Conservation (phyloP, 345 rosid species). For the Clausena lansium region DNA sequence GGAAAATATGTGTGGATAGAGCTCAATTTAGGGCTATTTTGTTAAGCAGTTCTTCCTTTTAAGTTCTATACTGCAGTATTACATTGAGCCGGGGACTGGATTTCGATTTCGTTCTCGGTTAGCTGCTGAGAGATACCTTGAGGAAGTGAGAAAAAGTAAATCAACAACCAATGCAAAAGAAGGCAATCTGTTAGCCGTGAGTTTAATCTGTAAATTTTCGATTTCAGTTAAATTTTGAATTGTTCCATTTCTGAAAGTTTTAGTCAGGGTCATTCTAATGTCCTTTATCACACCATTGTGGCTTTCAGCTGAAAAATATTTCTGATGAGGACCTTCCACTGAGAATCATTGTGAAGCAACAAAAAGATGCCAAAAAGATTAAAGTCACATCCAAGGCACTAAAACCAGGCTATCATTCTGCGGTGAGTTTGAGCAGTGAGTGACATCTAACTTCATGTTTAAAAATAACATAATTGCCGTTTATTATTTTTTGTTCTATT, state of each 20-base stretch:
- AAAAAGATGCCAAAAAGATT: neutral
- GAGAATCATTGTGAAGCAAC: constrained; percentile 11
- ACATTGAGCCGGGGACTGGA: constrained; percentile 42
- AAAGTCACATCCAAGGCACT: neutral
- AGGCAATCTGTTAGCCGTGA: constrained; percentile 11
- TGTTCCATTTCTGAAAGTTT: neutral
- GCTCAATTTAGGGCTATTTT: neutral
- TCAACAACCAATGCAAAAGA: constrained; percentile 16
- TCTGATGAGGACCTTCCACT: constrained; percentile 7
- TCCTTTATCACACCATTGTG: neutral
- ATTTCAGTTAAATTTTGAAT: neutral
- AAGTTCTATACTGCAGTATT: constrained; percentile 29
- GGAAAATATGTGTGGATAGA: neutral
- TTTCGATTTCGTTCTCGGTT: constrained; percentile 27
- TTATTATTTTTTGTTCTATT: neutral
- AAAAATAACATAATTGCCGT: neutral
- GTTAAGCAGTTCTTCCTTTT: neutral
- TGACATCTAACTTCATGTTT: neutral
- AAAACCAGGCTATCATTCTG: neutral
- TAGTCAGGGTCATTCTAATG: neutral
- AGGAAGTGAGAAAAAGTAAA: neutral
- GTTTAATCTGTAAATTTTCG: neutral
- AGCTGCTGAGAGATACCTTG: constrained; percentile 30
- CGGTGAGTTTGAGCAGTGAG: neutral
- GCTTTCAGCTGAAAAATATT: constrained; percentile 4